These are phyloP conservation scores for thale cress (Arabidopsis thaliana) DNA, from an alignment of 345 rosid species.

Conservation along the genomic window TAIR10.1 NC_003074.8:3053501-3054000, in stretches of 20 bases:
- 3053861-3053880: conserved; percentile 6
- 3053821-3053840: background rate
- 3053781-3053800: conserved; percentile 16
- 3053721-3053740: background rate
- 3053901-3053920: background rate
- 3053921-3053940: background rate
- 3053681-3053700: conserved; percentile 59
- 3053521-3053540: conserved; percentile 5
- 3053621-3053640: conserved; percentile 65
- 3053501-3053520: conserved; percentile 35
- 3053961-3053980: background rate
- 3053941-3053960: background rate
- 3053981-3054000: background rate
- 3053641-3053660: conserved; percentile 60
- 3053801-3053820: background rate
- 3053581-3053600: conserved; percentile 65
- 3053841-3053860: background rate
- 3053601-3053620: conserved; percentile 44
- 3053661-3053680: conserved; percentile 74
- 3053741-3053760: conserved; percentile 2
- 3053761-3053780: conserved; percentile 22
- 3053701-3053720: conserved; percentile 46
- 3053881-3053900: background rate
- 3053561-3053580: conserved; percentile 72
- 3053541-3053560: conserved; percentile 51